phyloP scores from a whole-genome alignment of 2,329 filamentous ascomycete genomes.

The Periconia sp. region DNA sequence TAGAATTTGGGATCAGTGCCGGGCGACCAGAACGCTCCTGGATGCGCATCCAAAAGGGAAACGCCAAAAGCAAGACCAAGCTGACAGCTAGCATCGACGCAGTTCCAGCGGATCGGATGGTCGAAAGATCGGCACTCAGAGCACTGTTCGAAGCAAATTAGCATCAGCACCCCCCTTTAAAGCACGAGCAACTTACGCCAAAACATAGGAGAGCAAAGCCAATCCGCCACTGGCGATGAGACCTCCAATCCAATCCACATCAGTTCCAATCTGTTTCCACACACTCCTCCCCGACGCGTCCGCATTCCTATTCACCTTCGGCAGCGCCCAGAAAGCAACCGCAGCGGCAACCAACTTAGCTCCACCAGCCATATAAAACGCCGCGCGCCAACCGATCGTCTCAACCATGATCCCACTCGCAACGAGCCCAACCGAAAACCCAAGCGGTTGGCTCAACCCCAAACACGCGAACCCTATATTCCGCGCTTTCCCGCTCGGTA shows the following conservation, averaged over 20 bases:
- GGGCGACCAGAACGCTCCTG: conserved; percentile 18
- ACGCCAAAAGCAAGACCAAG: conserved; percentile 24
- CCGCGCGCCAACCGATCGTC: conserved; percentile 17
- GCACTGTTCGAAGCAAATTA: conserved; percentile 17
- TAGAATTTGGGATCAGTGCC: conserved; percentile 29
- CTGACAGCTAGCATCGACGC: conserved; percentile 25
- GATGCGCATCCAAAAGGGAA: conserved; percentile 35
- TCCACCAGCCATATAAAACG: conserved; percentile 46
- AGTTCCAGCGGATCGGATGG: conserved; percentile 23
- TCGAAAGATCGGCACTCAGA: conserved; percentile 24
- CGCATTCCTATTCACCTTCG: conserved; percentile 15
- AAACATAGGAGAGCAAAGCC: conserved; percentile 25
- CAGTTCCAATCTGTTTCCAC: conserved; percentile 17
- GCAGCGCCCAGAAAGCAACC: conserved; percentile 31
- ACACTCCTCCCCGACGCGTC: neutral
- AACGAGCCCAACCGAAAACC: conserved; percentile 55
- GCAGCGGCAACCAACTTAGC: conserved; percentile 39
- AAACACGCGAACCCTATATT: conserved; percentile 44
- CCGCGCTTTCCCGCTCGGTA: conserved; percentile 26
- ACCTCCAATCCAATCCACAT: conserved; percentile 34
- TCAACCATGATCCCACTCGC: conserved; percentile 47
- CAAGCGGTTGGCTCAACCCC: conserved; percentile 51
- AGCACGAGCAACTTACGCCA: conserved; percentile 20
- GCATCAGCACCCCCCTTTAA: neutral
- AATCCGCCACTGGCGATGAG: conserved; percentile 26